These are phyloP conservation scores for Yamadazyma spencermartinsiae DNA, from an alignment of 1,139 yeast genomes.

Conservation along the genomic window DNA sequence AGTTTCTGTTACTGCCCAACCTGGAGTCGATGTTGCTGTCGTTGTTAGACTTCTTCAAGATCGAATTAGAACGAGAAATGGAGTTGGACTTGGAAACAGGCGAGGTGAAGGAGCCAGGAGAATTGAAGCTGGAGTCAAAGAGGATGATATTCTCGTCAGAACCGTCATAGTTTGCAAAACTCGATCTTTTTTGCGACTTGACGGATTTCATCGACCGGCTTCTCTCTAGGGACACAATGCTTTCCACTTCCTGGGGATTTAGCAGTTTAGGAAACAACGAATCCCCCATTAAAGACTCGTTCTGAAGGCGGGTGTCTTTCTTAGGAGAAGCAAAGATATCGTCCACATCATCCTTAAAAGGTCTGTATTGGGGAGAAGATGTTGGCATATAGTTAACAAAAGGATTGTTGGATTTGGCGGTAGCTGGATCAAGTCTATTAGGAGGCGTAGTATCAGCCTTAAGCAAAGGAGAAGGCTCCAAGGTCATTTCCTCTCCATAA, in stretches of 20 bases:
- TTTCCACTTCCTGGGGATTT: slow-evolving; percentile 67
- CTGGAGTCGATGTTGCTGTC: slow-evolving; percentile 8
- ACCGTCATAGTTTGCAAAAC: slow-evolving; percentile 50
- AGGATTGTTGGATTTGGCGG: slow-evolving; percentile 16
- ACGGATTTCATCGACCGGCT: slow-evolving; percentile 60
- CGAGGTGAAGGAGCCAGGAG: slow-evolving; percentile 10
- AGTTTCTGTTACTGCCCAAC: neutral
- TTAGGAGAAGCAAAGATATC: slow-evolving; percentile 36
- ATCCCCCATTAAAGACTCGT: slow-evolving; percentile 50
- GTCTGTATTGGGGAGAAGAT: slow-evolving; percentile 3
- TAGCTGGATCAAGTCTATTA: slow-evolving; percentile 1
- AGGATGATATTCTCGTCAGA: slow-evolving; percentile 45
- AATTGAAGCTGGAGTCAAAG: slow-evolving; percentile 14
- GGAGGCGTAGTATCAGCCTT: neutral
- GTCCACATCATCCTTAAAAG: slow-evolving; percentile 10
- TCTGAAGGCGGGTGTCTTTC: slow-evolving; percentile 12
- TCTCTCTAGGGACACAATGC: slow-evolving; percentile 71
- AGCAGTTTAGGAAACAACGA: slow-evolving; percentile 70
- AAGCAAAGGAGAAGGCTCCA: slow-evolving; percentile 20
- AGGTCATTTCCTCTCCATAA: slow-evolving; percentile 33
- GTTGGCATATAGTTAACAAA: slow-evolving; percentile 11
- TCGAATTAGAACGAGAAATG: slow-evolving; percentile 44
- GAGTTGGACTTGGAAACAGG: slow-evolving; percentile 14
- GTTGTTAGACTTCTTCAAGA: slow-evolving; percentile 39
- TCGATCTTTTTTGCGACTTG: slow-evolving; percentile 40